Percentiles rank a stretch among this genome's conserved stretches.
phyloP scores from a whole-genome alignment of 2,329 filamentous ascomycete genomes.

The Aphanocladium album region DNA sequence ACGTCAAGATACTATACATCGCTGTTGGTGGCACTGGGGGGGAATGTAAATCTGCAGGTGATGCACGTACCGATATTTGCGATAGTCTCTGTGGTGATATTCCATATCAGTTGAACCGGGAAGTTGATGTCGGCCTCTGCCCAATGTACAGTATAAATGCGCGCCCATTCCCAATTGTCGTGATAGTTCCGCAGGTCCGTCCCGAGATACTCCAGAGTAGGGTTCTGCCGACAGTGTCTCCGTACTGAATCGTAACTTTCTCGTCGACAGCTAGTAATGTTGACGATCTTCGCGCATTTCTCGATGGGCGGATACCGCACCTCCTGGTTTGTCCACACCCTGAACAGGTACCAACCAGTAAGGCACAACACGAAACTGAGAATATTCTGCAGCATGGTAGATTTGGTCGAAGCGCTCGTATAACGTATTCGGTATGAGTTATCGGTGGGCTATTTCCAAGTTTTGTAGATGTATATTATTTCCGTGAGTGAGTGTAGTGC shows the following conservation, averaged over 20 bases:
- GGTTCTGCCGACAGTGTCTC: neutral
- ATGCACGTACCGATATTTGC: neutral
- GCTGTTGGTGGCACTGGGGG: neutral
- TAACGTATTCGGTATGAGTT: no score
- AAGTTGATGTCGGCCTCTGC: neutral
- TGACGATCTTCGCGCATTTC: neutral
- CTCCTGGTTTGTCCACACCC: neutral
- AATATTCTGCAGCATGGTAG: no score
- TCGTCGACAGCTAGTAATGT: neutral
- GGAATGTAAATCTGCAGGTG: no score
- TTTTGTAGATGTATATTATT: no score
- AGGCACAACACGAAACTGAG: neutral
- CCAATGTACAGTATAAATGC: neutral
- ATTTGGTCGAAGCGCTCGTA: no score
- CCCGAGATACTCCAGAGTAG: neutral
- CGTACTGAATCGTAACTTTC: neutral
- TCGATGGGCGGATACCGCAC: neutral
- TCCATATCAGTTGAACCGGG: neutral
- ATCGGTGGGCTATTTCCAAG: no score
- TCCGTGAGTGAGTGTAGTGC: neutral
- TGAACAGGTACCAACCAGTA: neutral
- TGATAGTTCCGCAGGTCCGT: neutral
- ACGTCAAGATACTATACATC: no score
- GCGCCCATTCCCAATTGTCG: neutral
- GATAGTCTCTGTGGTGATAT: neutral